Percentiles rank a stretch among this genome's conserved stretches.
These are phyloP conservation scores for Trypanosoma boissoni DNA, from an alignment of 208 protist genomes.

Conservation along the genomic window DNA sequence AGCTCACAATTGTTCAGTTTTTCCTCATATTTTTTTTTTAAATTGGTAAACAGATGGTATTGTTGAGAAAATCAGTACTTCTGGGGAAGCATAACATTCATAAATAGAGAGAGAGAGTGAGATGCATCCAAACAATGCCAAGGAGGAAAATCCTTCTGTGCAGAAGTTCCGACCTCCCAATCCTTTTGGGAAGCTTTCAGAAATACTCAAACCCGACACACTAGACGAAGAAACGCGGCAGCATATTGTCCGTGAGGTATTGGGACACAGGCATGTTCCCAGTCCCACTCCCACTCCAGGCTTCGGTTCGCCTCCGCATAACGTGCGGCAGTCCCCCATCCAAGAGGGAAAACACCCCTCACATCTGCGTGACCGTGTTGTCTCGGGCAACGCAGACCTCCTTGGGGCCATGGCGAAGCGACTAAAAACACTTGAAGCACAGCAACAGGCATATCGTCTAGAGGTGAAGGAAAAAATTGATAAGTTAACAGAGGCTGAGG, in stretches of 20 bases:
- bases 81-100: neutral
- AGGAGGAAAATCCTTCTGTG: conserved; percentile 9
- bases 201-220: conserved; percentile 69
- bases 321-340: no score
- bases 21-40: conserved; percentile 3
- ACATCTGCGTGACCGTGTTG: conserved; percentile 46
- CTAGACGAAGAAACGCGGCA: conserved; percentile 79
- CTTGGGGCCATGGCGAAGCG: conserved; percentile 65
- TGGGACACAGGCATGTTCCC: no score
- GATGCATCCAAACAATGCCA: conserved; percentile 2
- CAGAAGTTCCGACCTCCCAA: conserved; percentile 49
- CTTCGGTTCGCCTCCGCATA: no score
- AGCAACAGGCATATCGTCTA: conserved; percentile 59
- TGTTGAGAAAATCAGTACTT: conserved; percentile 5
- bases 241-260: conserved; percentile 61
- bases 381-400: conserved; percentile 46
- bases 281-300: no score
- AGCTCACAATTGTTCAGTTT: conserved; percentile 5
- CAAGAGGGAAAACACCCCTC: conserved; percentile 38
- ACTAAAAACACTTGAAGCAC: conserved; percentile 65
- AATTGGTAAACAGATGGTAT: no score
- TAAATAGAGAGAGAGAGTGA: conserved; percentile 10
- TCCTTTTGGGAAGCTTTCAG: conserved; percentile 17
- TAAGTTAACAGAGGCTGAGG: conserved; percentile 50
- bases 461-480: conserved; percentile 75